phyloP scores from a whole-genome alignment of 495 filamentous ascomycete genomes.

The Neurospora sp. region DNA sequence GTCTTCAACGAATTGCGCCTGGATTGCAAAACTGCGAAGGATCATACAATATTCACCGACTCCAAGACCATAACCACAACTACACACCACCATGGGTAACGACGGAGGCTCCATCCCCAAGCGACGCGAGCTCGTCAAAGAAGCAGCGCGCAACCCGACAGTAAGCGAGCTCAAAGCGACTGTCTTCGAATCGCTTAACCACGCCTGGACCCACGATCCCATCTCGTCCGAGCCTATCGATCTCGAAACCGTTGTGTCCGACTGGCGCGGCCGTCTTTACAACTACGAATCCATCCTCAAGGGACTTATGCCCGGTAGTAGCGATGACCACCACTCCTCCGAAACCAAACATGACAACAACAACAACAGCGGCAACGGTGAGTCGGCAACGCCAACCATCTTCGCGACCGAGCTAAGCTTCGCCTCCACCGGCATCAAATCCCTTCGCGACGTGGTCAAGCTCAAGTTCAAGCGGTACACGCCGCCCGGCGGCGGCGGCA shows the following conservation, averaged over 20 bases:
- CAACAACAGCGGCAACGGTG: slow-evolving; percentile 7
- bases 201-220: slow-evolving; percentile 80
- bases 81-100: slow-evolving; percentile 62
- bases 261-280: slow-evolving; percentile 77
- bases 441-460: slow-evolving; percentile 79
- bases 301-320: slow-evolving; percentile 56
- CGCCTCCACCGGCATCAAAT: slow-evolving; percentile 61
- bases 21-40: no score
- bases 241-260: slow-evolving; percentile 66
- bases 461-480: slow-evolving; percentile 59
- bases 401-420: slow-evolving; percentile 55
- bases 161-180: slow-evolving; percentile 87
- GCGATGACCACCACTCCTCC: slow-evolving; percentile 20
- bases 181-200: slow-evolving; percentile 68
- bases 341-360: slow-evolving; percentile 2
- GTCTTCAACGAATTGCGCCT: no score
- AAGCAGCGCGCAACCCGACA: slow-evolving; percentile 69
- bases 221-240: slow-evolving; percentile 67
- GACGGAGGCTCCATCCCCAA: slow-evolving; percentile 87
- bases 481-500: slow-evolving; percentile 17
- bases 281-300: slow-evolving; percentile 89
- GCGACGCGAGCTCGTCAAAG: slow-evolving; percentile 88
- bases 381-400: slow-evolving; percentile 17
- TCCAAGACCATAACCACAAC: no score
- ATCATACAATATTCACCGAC: no score